Conservation (phyloP, 2,329 filamentous ascomycete species). For the Xylariales sp. region DNA sequence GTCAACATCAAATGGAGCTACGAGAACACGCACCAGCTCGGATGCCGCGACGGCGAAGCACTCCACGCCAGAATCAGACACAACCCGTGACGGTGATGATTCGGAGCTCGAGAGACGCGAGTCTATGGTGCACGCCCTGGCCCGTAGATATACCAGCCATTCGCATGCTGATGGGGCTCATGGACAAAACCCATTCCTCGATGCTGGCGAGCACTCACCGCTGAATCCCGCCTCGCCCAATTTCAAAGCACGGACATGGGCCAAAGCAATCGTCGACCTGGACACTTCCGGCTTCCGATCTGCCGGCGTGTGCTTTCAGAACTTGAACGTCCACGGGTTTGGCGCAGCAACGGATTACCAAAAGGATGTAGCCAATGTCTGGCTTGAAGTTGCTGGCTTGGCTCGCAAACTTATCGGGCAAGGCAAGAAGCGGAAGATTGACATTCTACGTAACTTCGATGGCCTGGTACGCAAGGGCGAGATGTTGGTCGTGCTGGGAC, state of each 20-base stretch:
- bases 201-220: constrained; percentile 41
- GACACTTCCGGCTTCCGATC: constrained; percentile 55
- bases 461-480: constrained; percentile 47
- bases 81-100: constrained; percentile 32
- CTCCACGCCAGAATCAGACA: constrained; percentile 18
- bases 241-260: constrained; percentile 55
- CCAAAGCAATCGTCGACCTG: constrained; percentile 52
- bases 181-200: constrained; percentile 46
- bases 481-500: constrained; percentile 51
- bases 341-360: constrained; percentile 67
- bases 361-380: constrained; percentile 60
- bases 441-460: constrained; percentile 45
- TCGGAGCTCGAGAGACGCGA: constrained; percentile 46
- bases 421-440: constrained; percentile 33
- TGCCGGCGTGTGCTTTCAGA: constrained; percentile 60
- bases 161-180: constrained; percentile 31
- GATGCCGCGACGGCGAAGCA: constrained; percentile 33
- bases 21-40: constrained; percentile 30
- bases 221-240: constrained; percentile 48
- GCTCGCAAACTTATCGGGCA: constrained; percentile 46
- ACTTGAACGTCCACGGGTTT: constrained; percentile 65
- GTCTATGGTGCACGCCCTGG: constrained; percentile 51
- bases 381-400: constrained; percentile 43
- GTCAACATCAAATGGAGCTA: constrained; percentile 1
- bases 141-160: constrained; percentile 48